Conservation (phyloP, 495 filamentous ascomycete species). For the Chaetomium cochliodes region DNA sequence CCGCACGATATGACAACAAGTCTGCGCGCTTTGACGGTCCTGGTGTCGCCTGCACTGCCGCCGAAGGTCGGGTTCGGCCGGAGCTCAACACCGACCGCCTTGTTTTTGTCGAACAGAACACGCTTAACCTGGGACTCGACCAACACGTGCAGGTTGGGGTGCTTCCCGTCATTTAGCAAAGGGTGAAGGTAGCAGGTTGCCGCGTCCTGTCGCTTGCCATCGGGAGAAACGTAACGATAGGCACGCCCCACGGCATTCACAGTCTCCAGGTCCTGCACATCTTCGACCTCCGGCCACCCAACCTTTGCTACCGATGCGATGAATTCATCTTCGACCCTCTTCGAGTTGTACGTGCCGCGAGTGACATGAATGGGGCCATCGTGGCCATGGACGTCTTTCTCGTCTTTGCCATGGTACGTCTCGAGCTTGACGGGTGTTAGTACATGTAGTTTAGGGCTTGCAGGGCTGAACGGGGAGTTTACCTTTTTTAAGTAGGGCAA, state of each 20-base stretch:
- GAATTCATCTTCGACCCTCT: conserved; percentile 43
- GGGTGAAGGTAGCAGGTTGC: conserved; percentile 49
- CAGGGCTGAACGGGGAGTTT: conserved; percentile 1
- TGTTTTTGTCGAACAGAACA: conserved; percentile 49
- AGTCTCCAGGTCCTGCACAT: conserved; percentile 43
- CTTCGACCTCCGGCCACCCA: conserved; percentile 45
- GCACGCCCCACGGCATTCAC: conserved; percentile 38
- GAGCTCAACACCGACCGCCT: conserved; percentile 48
- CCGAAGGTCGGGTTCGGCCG: conserved; percentile 34
- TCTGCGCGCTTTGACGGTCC: conserved; percentile 47
- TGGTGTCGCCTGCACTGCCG: conserved; percentile 14
- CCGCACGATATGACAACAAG: conserved; percentile 60
- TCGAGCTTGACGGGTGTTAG: conserved; percentile 39
- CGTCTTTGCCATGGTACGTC: conserved; percentile 45
- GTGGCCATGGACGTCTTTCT: conserved; percentile 42
- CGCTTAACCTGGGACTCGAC: conserved; percentile 49
- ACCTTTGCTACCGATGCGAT: conserved; percentile 42
- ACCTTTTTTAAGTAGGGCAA: conserved; percentile 56
- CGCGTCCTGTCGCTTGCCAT: conserved; percentile 48
- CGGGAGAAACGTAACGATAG: conserved; percentile 36
- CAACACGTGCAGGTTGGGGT: conserved; percentile 53
- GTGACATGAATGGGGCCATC: conserved; percentile 52
- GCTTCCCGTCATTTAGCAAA: conserved; percentile 44
- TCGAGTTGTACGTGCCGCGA: conserved; percentile 38
- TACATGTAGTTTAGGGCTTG: no score